Percentiles rank a stretch among this genome's conserved stretches.
phyloP scores from a whole-genome alignment of 164 flowering plant genomes.

The Annona squamosa region DNA sequence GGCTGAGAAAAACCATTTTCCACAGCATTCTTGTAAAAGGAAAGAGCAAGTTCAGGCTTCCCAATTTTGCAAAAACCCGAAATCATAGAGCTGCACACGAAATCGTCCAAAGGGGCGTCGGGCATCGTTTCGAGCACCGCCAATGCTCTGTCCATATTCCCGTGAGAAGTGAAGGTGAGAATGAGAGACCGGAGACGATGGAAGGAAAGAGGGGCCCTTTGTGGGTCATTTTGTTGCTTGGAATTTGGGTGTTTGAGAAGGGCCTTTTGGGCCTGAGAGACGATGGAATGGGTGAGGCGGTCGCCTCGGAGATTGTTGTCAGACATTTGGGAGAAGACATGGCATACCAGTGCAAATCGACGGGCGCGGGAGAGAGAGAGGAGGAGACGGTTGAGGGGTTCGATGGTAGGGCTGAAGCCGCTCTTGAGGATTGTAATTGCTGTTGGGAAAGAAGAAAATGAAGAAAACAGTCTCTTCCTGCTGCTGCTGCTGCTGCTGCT shows the following conservation, averaged over 20 bases:
- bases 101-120: slow-evolving; percentile 39
- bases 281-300: slow-evolving; percentile 31
- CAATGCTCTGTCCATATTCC: slow-evolving; percentile 46
- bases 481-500: no score
- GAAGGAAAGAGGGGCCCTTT: slow-evolving; percentile 47
- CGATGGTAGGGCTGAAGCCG: slow-evolving; percentile 49
- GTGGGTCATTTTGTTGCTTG: slow-evolving; percentile 54
- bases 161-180: slow-evolving; percentile 34
- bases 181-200: slow-evolving; percentile 39
- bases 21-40: slow-evolving; percentile 47
- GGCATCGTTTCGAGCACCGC: slow-evolving; percentile 59
- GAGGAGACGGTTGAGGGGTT: slow-evolving; percentile 38
- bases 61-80: slow-evolving; percentile 62
- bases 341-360: slow-evolving; percentile 23
- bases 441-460: slow-evolving; percentile 12
- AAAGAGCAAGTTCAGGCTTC: slow-evolving; percentile 51
- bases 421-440: slow-evolving; percentile 33
- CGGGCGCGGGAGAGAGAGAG: slow-evolving; percentile 29
- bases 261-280: slow-evolving; percentile 22
- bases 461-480: slow-evolving; percentile 9
- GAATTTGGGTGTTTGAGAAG: slow-evolving; percentile 34
- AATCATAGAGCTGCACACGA: slow-evolving; percentile 56
- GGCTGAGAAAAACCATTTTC: slow-evolving; percentile 33
- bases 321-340: slow-evolving; percentile 39
- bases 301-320: slow-evolving; percentile 30